Evolutionary conservation across 1,284 basidiomycete species (phyloP).

Genomic region (Tremellales sp.): DNA sequence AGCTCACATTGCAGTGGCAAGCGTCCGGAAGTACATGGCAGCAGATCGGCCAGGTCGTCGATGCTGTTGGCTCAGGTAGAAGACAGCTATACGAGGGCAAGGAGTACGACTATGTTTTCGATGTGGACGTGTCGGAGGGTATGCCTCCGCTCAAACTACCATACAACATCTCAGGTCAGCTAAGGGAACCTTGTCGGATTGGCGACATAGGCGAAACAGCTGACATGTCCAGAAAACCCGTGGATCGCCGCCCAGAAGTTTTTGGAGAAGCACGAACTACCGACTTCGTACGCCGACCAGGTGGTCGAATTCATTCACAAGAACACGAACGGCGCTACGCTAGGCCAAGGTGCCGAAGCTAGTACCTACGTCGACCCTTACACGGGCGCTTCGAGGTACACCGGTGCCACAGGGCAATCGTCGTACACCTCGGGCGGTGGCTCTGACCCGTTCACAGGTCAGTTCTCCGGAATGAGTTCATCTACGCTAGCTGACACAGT

Average conservation of each 20-base stretch:
- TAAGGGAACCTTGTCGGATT: not conserved
- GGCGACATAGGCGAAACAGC: not conserved
- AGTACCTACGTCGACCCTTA: slow-evolving; percentile 80
- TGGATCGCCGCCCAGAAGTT: slow-evolving; percentile 87
- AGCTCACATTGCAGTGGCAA: slow-evolving; percentile 63
- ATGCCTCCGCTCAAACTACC: slow-evolving; percentile 90
- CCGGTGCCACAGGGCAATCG: slow-evolving; percentile 24
- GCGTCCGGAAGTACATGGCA: slow-evolving; percentile 66
- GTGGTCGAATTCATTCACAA: slow-evolving; percentile 92
- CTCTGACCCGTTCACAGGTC: slow-evolving; percentile 40
- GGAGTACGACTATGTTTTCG: slow-evolving; percentile 98
- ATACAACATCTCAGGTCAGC: slow-evolving; percentile 77
- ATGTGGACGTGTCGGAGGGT: slow-evolving; percentile 93
- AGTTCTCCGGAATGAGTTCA: slow-evolving; percentile 1
- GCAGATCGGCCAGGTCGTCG: slow-evolving; percentile 93
- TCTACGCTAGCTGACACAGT: too few relatives aligned
- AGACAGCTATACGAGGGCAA: slow-evolving; percentile 86
- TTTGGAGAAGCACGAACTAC: slow-evolving; percentile 77
- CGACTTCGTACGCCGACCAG: slow-evolving; percentile 78
- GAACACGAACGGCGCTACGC: slow-evolving; percentile 70
- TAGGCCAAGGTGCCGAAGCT: slow-evolving; percentile 49
- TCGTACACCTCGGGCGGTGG: slow-evolving; percentile 13
- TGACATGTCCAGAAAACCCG: slow-evolving; percentile 69
- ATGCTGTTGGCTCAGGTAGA: slow-evolving; percentile 78
- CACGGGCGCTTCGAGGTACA: slow-evolving; percentile 69